Evolutionary conservation across 1,284 basidiomycete species (phyloP), one percentile per base, ranked within the genome.

Genomic region (Marasmius sp.): DNA sequence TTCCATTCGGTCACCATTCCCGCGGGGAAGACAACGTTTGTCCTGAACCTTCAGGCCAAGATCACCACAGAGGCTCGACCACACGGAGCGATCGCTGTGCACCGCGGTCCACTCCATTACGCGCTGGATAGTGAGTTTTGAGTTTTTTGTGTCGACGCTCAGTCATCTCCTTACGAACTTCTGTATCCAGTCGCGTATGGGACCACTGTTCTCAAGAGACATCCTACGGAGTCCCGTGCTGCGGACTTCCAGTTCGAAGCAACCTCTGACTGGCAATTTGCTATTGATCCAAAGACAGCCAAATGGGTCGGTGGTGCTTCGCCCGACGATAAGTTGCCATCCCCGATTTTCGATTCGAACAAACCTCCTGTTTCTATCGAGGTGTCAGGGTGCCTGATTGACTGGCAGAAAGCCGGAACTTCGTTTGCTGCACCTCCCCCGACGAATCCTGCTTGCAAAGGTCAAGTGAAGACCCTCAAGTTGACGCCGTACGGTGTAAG

Each of bases 101-200:
- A 86, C 57, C 79, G 84, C 12, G 84, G 84, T 11, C 81, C 83
- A 14, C 70, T 86, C 52, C 80, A 85, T 70, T 86, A 85, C 67
- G 84, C 84, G 14, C 81, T 81, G 66, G 83, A 85, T 67, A 84
- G 75, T 77, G 54, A 59, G 75, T 60, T 2, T 38, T 51, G 18
- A 41, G 43, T 7, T 55, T 39, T n/a, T 49, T n/a, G 5, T 38
- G 14, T 58, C 36, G 38, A 12, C 2, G 4, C 27, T 27, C 16
- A 1, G 45, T 47, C 45, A 8, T 47, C 6, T 8, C 45, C 45
- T 11, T 36, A 11, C 43, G 16, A 48, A 52, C 58, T 38, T 37
- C 20, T 41, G 10, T 34, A 5, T 39, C 8, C 34, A 59, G 36
- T 59, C n/a, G 20, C 56, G 3, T 39, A 34, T 22, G 10, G 33